A percentile compares a stretch with the other conserved stretches of the same genome.
Conservation (phyloP, 495 filamentous ascomycete species). For the Podospora sp. region DNA sequence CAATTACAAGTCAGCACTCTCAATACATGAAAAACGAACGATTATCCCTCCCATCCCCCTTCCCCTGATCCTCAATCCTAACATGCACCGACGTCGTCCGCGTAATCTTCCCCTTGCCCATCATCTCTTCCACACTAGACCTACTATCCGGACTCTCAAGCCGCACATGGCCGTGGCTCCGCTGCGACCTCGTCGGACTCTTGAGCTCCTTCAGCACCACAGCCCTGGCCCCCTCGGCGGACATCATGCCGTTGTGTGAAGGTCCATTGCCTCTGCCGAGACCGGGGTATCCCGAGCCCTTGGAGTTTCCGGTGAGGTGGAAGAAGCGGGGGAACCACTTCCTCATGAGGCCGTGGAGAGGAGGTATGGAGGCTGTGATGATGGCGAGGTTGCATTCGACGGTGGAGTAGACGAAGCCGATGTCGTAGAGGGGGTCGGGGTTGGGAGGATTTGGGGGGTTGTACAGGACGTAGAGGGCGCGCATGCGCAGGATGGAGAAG, state of each 20-base stretch:
- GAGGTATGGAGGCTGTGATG: conserved; percentile 37
- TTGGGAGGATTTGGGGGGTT: conserved; percentile 13
- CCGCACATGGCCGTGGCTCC: neutral
- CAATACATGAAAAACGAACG: too few relatives aligned
- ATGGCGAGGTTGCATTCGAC: conserved; percentile 49
- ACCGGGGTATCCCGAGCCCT: neutral
- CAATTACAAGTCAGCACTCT: too few relatives aligned
- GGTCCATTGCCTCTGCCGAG: neutral
- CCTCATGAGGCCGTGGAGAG: conserved; percentile 25
- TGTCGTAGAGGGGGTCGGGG: conserved; percentile 29
- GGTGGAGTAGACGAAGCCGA: conserved; percentile 44
- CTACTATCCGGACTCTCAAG: conserved; percentile 16
- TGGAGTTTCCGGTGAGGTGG: neutral
- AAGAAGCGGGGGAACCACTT: conserved; percentile 27
- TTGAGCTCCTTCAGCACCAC: conserved; percentile 9
- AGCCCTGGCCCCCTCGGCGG: neutral
- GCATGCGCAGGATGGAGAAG: conserved; percentile 33
- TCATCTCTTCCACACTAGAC: conserved; percentile 21
- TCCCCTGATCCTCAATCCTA: neutral
- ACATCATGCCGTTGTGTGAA: neutral
- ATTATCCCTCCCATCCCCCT: too few relatives aligned
- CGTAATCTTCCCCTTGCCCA: conserved; percentile 18
- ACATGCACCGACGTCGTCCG: conserved; percentile 15
- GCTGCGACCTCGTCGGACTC: conserved; percentile 1
- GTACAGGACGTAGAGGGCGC: conserved; percentile 24